A percentile compares a stretch with the other conserved stretches of the same genome.
phyloP scores from a whole-genome alignment of 495 filamentous ascomycete species.

The Pseudomonodictys pantanalensis region DNA sequence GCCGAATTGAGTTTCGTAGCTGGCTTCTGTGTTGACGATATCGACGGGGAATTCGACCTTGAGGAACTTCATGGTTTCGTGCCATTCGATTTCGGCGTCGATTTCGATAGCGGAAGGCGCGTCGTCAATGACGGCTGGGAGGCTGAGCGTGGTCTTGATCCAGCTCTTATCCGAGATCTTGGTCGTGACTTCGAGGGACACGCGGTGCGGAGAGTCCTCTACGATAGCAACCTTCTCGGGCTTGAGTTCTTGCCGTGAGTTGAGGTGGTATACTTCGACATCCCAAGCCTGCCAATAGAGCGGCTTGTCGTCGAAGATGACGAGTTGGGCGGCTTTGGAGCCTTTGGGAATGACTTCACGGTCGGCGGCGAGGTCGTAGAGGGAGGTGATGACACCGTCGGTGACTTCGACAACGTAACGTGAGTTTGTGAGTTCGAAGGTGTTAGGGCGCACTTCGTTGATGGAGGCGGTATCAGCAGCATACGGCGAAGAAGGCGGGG shows the following conservation, averaged over 20 bases:
- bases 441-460: slow-evolving; percentile 60
- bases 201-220: slow-evolving; percentile 71
- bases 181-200: slow-evolving; percentile 74
- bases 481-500: slow-evolving; percentile 43
- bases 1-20: slow-evolving; percentile 95
- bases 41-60: slow-evolving; percentile 99
- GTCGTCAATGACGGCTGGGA: slow-evolving; percentile 62
- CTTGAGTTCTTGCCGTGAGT: slow-evolving; percentile 73
- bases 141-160: slow-evolving; percentile 80
- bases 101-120: slow-evolving; percentile 74
- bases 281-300: slow-evolving; percentile 99
- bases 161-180: slow-evolving; percentile 83
- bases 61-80: slow-evolving; percentile 93
- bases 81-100: slow-evolving; percentile 82
- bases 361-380: slow-evolving; percentile 66
- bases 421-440: slow-evolving; percentile 75
- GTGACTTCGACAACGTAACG: slow-evolving; percentile 69
- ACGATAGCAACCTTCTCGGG: slow-evolving; percentile 63
- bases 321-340: slow-evolving; percentile 81
- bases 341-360: slow-evolving; percentile 78
- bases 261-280: slow-evolving; percentile 92
- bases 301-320: slow-evolving; percentile 97
- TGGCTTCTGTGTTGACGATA: slow-evolving; percentile 84
- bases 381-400: slow-evolving; percentile 73
- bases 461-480: slow-evolving; percentile 56